phyloP scores from a whole-genome alignment of 139 green algal genomes.

The Closterium sp. region DNA sequence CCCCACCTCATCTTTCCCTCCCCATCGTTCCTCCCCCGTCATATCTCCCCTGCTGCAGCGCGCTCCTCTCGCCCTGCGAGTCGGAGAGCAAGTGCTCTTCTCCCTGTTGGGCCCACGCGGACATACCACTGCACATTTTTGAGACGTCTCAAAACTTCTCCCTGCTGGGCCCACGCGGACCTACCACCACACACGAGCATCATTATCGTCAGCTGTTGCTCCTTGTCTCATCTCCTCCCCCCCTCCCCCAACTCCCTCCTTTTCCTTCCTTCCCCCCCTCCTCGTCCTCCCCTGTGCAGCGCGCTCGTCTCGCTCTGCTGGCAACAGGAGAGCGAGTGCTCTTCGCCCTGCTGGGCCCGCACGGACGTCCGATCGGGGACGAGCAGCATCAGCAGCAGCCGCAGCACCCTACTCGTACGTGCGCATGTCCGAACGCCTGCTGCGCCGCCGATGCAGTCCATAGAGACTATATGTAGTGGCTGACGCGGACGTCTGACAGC shows the following conservation, averaged over 20 bases:
- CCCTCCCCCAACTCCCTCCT: too few species aligned
- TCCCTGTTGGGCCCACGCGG: background rate
- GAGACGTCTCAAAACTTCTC: too few species aligned
- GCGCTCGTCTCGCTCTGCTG: background rate
- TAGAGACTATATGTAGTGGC: background rate
- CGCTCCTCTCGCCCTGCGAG: background rate
- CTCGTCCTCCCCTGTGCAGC: background rate
- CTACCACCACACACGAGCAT: too few species aligned
- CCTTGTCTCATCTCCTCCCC: too few species aligned
- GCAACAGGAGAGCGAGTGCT: background rate
- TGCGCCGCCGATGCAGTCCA: background rate
- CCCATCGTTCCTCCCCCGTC: background rate
- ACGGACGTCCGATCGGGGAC: background rate
- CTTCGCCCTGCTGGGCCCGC: background rate
- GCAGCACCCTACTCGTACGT: background rate
- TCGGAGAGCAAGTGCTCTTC: background rate
- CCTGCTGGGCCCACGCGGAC: too few species aligned
- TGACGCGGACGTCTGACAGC: too few species aligned
- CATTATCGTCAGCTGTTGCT: too few species aligned
- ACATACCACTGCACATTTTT: background rate
- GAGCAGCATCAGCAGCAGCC: background rate
- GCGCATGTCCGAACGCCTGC: background rate
- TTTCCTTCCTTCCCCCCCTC: too few species aligned
- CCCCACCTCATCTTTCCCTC: too few species aligned
- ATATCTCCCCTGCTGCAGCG: background rate